Conservation (phyloP, 2,329 filamentous ascomycete species). For the Chaetomium globosum region DNA sequence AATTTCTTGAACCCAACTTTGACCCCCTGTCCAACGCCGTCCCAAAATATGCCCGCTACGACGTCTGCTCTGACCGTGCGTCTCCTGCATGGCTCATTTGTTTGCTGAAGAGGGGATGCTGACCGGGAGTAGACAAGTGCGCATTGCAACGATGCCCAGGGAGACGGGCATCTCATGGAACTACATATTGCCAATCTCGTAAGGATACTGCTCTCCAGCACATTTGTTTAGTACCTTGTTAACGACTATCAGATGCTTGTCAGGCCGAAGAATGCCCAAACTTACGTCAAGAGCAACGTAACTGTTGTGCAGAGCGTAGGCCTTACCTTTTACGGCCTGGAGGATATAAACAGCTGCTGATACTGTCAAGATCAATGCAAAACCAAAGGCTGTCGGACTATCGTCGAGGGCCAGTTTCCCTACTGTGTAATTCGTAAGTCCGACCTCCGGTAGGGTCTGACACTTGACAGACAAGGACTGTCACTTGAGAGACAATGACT, state of each 20-base stretch:
- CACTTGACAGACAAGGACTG: neutral
- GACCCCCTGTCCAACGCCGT: slow-evolving; percentile 25
- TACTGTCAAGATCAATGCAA: slow-evolving; percentile 31
- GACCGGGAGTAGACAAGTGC: slow-evolving; percentile 32
- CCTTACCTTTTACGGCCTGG: neutral
- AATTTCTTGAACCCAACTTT: slow-evolving; percentile 33
- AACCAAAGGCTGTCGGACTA: slow-evolving; percentile 28
- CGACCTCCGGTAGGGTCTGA: too few relatives aligned
- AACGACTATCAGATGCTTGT: slow-evolving; percentile 30
- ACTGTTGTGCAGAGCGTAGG: slow-evolving; percentile 34
- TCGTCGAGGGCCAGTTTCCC: slow-evolving; percentile 31
- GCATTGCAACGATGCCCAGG: slow-evolving; percentile 28
- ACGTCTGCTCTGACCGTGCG: slow-evolving; percentile 35
- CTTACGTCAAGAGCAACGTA: slow-evolving; percentile 29
- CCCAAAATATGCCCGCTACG: slow-evolving; percentile 32
- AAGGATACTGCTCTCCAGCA: neutral
- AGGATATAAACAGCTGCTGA: neutral
- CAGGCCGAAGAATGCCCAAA: slow-evolving; percentile 32
- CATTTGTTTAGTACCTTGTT: neutral
- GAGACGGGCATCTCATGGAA: slow-evolving; percentile 20
- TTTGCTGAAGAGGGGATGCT: neutral
- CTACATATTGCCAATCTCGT: slow-evolving; percentile 32
- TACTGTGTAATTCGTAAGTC: slow-evolving; percentile 33
- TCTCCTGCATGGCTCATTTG: neutral
- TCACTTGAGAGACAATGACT: neutral